Conservation (phyloP, 2,329 filamentous ascomycete species). For the Tolypocladium guangdongense region DNA sequence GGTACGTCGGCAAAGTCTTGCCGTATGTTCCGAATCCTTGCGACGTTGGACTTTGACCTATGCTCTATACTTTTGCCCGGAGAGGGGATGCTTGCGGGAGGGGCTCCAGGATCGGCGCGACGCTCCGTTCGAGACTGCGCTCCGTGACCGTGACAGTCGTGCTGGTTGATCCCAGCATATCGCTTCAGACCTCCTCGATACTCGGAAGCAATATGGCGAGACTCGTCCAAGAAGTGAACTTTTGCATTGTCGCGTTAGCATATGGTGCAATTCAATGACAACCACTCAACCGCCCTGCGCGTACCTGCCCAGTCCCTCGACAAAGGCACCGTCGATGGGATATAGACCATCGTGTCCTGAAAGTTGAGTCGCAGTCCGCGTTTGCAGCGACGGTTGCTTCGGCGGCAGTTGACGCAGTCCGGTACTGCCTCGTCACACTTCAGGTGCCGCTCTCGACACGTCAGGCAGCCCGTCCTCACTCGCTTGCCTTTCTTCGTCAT, state of each 20-base stretch:
- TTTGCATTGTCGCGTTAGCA: too few species aligned
- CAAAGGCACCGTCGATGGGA: slow-evolving; percentile 42
- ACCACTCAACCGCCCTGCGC: background rate
- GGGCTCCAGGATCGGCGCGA: too few species aligned
- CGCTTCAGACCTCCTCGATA: slow-evolving; percentile 69
- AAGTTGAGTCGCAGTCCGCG: slow-evolving; percentile 84
- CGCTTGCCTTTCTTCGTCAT: slow-evolving; percentile 44
- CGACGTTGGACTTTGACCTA: too few species aligned
- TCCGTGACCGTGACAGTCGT: background rate
- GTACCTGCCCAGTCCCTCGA: slow-evolving; percentile 14
- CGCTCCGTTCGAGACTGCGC: background rate
- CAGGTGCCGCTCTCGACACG: slow-evolving; percentile 78
- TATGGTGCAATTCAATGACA: background rate
- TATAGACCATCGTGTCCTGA: slow-evolving; percentile 68
- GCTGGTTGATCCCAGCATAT: slow-evolving; percentile 40
- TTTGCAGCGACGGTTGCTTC: slow-evolving; percentile 77
- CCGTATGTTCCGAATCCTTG: too few species aligned
- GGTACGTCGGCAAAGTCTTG: too few species aligned
- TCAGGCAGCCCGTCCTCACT: slow-evolving; percentile 82
- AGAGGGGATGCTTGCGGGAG: too few species aligned
- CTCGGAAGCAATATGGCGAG: slow-evolving; percentile 78
- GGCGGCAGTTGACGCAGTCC: slow-evolving; percentile 68
- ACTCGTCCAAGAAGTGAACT: slow-evolving; percentile 82
- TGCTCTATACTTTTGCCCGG: too few species aligned
- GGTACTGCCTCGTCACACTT: slow-evolving; percentile 74